Evolutionary conservation across 257 asterid genomes (phyloP), one percentile per base, ranked within the genome.

Genomic region (Nicotiana sylvestris): DNA sequence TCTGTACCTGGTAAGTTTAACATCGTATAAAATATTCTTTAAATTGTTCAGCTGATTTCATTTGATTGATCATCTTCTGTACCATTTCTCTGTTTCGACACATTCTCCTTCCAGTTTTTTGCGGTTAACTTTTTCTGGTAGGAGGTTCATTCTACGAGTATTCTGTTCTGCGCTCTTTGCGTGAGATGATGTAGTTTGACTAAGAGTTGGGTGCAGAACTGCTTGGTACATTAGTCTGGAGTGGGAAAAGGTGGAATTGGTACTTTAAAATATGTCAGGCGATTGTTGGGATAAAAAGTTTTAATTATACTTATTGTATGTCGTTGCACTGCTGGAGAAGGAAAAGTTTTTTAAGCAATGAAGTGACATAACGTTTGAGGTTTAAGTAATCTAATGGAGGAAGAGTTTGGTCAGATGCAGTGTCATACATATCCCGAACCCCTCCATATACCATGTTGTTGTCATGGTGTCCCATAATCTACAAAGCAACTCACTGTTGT

Each of bases 1-100:
- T 94, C 98, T 83, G 84, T 96, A 43, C 94, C 98, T 57, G 99
- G 99, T 93, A 86, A 82, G 86, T 55, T 83, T 86, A 27, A 56
- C 46, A 29, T 27, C 51, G 4, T 51, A 56, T 15, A 29, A 76
- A 27, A 49, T 39, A 76, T 55, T 29, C 35, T 51, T 43, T 65
- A 29, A 43, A 80, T 80, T 80, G 53, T 11, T 80, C 33, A 18
- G 25, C 77, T 43, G 21, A 27, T 80, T 80, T 65, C 18, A 15
- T 27, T 81, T 66, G 83, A 4, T 49, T 13, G 61, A 25, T 46
- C 57, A 13, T 76, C 64, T 76, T 67, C 18, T 16, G 13, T 67
- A n/a, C 51, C 51, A 17, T 30, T 66, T 66, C 21, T 13, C 12
- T 30, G 72, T 66, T 21, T 15, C 33, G 33, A 66, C 7, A n/a